Evolutionary conservation across 2,329 filamentous ascomycete species (phyloP), one percentile per base, ranked within the genome.

Genomic region (Talaromyces sp.): DNA sequence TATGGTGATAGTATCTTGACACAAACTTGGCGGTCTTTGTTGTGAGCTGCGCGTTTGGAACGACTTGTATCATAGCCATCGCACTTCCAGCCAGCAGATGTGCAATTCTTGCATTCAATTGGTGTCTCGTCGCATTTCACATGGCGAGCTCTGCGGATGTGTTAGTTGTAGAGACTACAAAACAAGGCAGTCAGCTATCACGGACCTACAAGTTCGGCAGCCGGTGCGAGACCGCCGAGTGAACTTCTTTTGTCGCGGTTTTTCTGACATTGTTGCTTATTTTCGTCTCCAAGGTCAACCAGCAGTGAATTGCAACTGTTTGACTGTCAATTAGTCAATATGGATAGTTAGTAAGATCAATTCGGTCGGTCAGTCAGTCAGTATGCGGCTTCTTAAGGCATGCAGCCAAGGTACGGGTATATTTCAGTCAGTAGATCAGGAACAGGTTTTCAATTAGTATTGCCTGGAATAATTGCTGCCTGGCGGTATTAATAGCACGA

Each of bases 41-140:
- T 33, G 27, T 61, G 54, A 4, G 50, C 34, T 5, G 55, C 18
- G 33, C 27, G 63, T 36, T 34, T 14, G 23, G 65, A 57, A 2
- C 63, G 65, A 9, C 47, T 64, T n/a, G 51, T 53, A 33, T 66
- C 63, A 23, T 66, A 67, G 8, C 65, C 65, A n/a, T 63, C 62
- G 23, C 65, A 67, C 55, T 63, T 66, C 65, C 65, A 67, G 31
- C 63, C 63, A 27, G 59, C 57, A 10, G 34, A 53, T 16, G 18
- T 40, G 40, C 63, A 66, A 27, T 63, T 63, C 12, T 62, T 60
- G 51, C 65, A 67, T 1, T 54, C 54, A 6, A 54, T 58, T 23
- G 63, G 63, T 1, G 65, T 64, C 47, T 67, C 65, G 8, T 65
- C 65, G 44, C 65, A 67, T 56, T 65, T 66, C 7, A 67, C 34